A percentile compares a stretch with the other conserved stretches of the same genome.
Conservation (phyloP, 1,139 yeast genomes). For the Candida tropicalis region DNA sequence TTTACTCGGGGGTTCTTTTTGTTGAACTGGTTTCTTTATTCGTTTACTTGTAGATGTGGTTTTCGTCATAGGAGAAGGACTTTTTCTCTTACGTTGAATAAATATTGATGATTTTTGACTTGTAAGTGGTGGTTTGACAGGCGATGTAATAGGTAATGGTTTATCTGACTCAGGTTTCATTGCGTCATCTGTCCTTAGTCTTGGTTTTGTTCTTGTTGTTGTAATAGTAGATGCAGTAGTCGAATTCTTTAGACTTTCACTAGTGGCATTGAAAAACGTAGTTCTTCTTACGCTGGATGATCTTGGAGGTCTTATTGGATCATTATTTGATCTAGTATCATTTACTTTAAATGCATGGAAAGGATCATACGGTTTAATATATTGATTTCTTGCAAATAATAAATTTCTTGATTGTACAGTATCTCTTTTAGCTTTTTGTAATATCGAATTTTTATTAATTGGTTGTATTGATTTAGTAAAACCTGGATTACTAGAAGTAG, state of each 20-base stretch:
- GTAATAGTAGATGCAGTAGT: not conserved
- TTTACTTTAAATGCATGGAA: constrained; percentile 24
- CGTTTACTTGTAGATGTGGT: constrained; percentile 7
- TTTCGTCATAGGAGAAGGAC: not conserved
- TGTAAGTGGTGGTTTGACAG: constrained; percentile 1
- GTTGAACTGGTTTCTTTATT: constrained; percentile 8
- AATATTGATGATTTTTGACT: constrained; percentile 11
- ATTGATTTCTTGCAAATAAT: constrained; percentile 30
- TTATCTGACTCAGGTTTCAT: not conserved
- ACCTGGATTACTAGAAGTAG: constrained; percentile 3
- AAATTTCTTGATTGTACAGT: constrained; percentile 30
- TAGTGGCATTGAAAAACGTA: constrained; percentile 13
- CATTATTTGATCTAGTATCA: not conserved
- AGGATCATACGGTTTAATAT: constrained; percentile 25
- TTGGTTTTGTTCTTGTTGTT: not conserved
- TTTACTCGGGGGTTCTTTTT: constrained; percentile 18
- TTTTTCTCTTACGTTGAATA: constrained; percentile 7
- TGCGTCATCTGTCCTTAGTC: not conserved
- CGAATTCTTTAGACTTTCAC: not conserved
- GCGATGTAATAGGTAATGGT: not conserved
- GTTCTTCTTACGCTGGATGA: constrained; percentile 10
- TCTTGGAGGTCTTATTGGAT: constrained; percentile 13
- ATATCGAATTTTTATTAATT: constrained; percentile 29
- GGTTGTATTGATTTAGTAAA: constrained; percentile 5
- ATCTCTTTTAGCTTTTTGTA: constrained; percentile 40